Evolutionary conservation across 2,329 filamentous ascomycete species (phyloP), one percentile per base, ranked within the genome.

Genomic region (Penicillium sp.): DNA sequence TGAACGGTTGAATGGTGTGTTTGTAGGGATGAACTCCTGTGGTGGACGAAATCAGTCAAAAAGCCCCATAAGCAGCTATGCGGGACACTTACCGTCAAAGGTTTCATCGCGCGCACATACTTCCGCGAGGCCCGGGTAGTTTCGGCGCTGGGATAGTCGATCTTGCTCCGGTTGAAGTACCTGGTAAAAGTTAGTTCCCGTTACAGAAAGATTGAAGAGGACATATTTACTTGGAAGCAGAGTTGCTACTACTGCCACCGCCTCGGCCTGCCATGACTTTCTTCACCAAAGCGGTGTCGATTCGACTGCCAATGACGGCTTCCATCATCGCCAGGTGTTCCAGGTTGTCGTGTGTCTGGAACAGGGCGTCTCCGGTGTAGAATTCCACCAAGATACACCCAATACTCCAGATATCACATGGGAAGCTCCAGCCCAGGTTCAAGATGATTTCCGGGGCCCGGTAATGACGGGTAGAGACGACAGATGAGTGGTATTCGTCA

Each of bases 251-350:
- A 55, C 69, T 74, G 55, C 71, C 71, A 39, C 70, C 65, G 37
- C 70, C 65, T 58, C 75, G 62, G 60, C 75, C 67, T 60, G 74
- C 64, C 56, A 73, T 70, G 26, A 81, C 78, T 51, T 77, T 73
- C 56, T 72, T 72, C 47, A 82, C 74, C 24, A 82, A 67, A 31
- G 75, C 75, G 7, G 74, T 64, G 52, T 82, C 79, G 38, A 82
- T 75, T 56, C 75, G 76, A 40, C 71, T 69, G 35, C 75, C 76
- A 61, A 79, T 81, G 8, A 82, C 79, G 10, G 75, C 74, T 64
- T 84, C 81, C 81, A 84, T 84, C 81, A 84, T 84, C 33, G 80
- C 81, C 41, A 84, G 73, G 64, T 84, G 81, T 62, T 84, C 81
- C 29, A 82, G 74, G 55, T 83, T 84, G 65, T 84, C 81, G 62